A percentile compares a stretch with the other conserved stretches of the same genome.
These are phyloP conservation scores for Scedosporium dehoogii DNA, from an alignment of 2,329 filamentous ascomycete species.

Conservation along the genomic window DNA sequence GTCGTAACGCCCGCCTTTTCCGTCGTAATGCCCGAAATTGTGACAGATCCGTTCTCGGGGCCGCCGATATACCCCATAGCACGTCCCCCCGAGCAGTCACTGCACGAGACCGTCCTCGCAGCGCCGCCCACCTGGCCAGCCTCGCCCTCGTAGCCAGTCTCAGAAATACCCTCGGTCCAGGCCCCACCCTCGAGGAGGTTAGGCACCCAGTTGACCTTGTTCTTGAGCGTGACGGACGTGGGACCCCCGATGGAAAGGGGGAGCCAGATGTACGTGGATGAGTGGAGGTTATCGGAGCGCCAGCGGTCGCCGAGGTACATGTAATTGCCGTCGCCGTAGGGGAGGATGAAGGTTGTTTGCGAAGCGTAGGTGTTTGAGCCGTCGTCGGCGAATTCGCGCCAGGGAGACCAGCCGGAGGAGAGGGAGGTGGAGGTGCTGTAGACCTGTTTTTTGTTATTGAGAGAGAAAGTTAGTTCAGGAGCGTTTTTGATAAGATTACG, in stretches of 20 bases:
- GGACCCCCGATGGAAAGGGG: slow-evolving; percentile 41
- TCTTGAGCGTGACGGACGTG: slow-evolving; percentile 37
- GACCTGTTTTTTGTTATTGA: slow-evolving; percentile 16
- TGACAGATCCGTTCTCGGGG: slow-evolving; percentile 30
- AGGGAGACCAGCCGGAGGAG: slow-evolving; percentile 49
- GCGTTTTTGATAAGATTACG: neutral
- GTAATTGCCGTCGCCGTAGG: slow-evolving; percentile 24
- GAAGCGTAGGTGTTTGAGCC: slow-evolving; percentile 48
- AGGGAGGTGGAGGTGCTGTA: slow-evolving; percentile 50
- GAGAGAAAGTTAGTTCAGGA: neutral
- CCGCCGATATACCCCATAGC: slow-evolving; percentile 48
- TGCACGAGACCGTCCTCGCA: slow-evolving; percentile 36
- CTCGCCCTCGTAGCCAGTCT: slow-evolving; percentile 44
- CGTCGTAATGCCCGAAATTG: slow-evolving; percentile 35
- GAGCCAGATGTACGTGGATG: slow-evolving; percentile 56
- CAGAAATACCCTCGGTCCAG: slow-evolving; percentile 31
- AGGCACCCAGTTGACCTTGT: slow-evolving; percentile 45
- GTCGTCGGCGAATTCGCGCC: slow-evolving; percentile 46
- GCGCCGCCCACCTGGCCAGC: slow-evolving; percentile 30
- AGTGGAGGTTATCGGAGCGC: slow-evolving; percentile 47
- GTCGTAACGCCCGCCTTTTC: slow-evolving; percentile 35
- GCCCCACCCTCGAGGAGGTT: slow-evolving; percentile 32
- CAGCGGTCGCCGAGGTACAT: slow-evolving; percentile 62
- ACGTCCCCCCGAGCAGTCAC: slow-evolving; percentile 36
- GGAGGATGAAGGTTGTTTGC: slow-evolving; percentile 51